phyloP scores from a whole-genome alignment of 768 basidiomycete species.

The Tricholoma matsutake region DNA sequence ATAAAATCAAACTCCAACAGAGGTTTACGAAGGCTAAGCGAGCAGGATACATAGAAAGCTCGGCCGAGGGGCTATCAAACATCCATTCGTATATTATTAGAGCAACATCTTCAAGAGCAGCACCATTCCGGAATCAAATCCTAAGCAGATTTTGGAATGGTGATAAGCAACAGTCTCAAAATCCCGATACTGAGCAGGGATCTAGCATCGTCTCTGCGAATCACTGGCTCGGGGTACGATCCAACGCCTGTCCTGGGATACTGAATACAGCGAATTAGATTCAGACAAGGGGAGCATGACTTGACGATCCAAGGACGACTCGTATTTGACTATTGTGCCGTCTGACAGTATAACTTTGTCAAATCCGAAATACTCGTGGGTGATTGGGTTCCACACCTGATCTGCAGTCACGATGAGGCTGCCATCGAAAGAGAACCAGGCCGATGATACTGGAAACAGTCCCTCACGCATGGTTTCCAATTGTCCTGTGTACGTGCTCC shows the following conservation, averaged over 20 bases:
- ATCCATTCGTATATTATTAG: too few species aligned
- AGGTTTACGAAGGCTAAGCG: too few species aligned
- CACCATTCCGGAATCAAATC: too few species aligned
- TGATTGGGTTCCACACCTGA: not conserved
- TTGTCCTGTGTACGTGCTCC: not conserved
- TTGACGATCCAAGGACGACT: too few species aligned
- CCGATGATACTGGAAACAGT: not conserved
- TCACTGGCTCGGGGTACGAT: not conserved
- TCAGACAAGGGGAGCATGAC: too few species aligned
- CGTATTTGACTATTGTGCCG: too few species aligned
- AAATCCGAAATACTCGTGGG: not conserved
- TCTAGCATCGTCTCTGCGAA: not conserved
- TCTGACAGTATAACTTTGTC: not conserved
- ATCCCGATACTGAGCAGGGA: not conserved
- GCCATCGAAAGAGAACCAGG: not conserved
- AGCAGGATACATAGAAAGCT: too few species aligned
- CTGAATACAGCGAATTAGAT: not conserved
- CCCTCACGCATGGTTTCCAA: not conserved
- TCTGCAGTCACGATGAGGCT: not conserved
- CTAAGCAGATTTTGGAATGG: not conserved
- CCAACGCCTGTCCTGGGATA: not conserved
- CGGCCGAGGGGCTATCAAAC: too few species aligned
- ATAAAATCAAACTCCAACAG: too few species aligned
- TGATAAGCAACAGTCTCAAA: not conserved
- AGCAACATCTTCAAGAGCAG: too few species aligned